phyloP scores from a whole-genome alignment of 768 basidiomycete genomes.

The Hypholoma fasciculare region DNA sequence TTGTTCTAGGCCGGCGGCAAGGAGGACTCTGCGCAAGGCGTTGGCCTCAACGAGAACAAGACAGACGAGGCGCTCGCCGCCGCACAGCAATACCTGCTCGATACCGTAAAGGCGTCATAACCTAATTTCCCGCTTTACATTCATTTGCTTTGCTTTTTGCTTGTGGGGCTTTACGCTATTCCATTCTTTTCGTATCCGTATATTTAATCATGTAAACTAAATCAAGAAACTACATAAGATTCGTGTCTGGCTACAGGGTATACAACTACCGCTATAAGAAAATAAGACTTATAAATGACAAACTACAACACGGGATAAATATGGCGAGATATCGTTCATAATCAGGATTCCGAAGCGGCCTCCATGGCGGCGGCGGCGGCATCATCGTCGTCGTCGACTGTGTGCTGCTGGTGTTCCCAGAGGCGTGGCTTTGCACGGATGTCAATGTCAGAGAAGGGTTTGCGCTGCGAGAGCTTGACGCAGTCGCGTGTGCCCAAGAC shows the following conservation, averaged over 20 bases:
- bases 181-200: not conserved
- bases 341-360: slow-evolving; percentile 1
- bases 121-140: not conserved
- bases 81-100: slow-evolving; percentile 19
- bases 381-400: not conserved
- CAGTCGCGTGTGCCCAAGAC: slow-evolving; percentile 94
- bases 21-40: slow-evolving; percentile 88
- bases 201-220: slow-evolving; percentile 5
- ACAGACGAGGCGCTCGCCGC: slow-evolving; percentile 21
- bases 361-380: not conserved
- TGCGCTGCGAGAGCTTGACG: slow-evolving; percentile 73
- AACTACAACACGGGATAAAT: not conserved
- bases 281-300: not conserved
- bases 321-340: not conserved
- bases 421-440: slow-evolving; percentile 80
- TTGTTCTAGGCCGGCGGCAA: slow-evolving; percentile 84
- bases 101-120: slow-evolving; percentile 8
- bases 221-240: slow-evolving; percentile 2
- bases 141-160: not conserved
- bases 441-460: slow-evolving; percentile 85
- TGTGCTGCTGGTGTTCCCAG: slow-evolving; percentile 59
- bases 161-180: not conserved
- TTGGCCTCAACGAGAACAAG: slow-evolving; percentile 47
- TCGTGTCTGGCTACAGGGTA: not conserved
- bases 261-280: not conserved